Conservation (phyloP, 2,329 filamentous ascomycete genomes). For the Xylariales sp. region DNA sequence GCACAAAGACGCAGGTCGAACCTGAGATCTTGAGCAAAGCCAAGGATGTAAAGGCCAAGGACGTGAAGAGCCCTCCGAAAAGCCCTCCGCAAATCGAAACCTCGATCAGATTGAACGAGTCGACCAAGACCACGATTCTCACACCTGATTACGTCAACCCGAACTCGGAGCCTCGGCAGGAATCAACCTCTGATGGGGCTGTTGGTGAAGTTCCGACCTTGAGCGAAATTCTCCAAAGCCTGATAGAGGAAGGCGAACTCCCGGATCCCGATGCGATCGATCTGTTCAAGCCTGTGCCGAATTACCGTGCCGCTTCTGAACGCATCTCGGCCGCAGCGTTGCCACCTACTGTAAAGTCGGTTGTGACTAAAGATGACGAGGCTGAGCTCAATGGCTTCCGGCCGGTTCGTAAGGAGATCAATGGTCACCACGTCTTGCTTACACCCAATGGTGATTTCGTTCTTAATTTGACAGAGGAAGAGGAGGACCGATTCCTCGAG, state of each 20-base stretch:
- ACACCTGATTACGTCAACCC: constrained; percentile 29
- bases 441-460: constrained; percentile 74
- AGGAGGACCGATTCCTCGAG: constrained; percentile 66
- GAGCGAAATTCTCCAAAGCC: constrained; percentile 32
- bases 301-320: constrained; percentile 29
- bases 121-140: constrained; percentile 29
- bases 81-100: constrained; percentile 24
- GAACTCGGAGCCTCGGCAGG: constrained; percentile 21
- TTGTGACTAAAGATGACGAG: constrained; percentile 51
- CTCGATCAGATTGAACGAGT: constrained; percentile 28
- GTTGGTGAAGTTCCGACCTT: constrained; percentile 27
- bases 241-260: constrained; percentile 30
- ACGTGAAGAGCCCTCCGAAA: constrained; percentile 21
- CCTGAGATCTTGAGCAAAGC: constrained; percentile 17
- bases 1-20: constrained; percentile 12
- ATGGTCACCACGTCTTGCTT: constrained; percentile 64
- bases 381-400: constrained; percentile 49
- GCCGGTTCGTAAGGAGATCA: constrained; percentile 57
- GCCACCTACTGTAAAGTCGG: constrained; percentile 37
- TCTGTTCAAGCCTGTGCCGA: constrained; percentile 33
- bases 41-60: constrained; percentile 20
- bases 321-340: constrained; percentile 24
- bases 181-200: constrained; percentile 25
- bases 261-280: constrained; percentile 31
- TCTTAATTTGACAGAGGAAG: constrained; percentile 62